Evolutionary conservation across 202 grass and related monocot genomes (phyloP), one percentile per base, ranked within the genome.

Genomic region (Miscanthus sacchariflorus): DNA sequence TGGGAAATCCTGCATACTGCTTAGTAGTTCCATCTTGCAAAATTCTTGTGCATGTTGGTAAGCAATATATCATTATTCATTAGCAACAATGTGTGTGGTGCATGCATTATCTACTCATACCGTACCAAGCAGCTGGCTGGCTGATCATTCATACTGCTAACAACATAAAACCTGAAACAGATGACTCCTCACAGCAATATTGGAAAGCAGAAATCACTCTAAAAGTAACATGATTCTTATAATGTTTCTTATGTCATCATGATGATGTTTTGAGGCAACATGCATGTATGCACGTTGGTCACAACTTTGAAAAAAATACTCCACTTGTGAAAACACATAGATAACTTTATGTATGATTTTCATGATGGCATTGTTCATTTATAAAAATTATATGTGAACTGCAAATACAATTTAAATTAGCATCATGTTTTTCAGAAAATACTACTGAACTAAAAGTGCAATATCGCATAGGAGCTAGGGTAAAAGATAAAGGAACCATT

Each of bases 401-500:
- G 33, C 64, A 77, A n/a, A 58, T 65, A 65, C 61, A 65, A 27
- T 65, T 83, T 33, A 27, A 82, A 74, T 59, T 78, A 45, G 44
- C 7, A 84, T 28, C 68, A 91, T 75, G 27, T 33, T 79, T 72
- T 87, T 78, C 40, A 43, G 54, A 14, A 87, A 58, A 90, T 67
- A 70, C 13, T 70, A 88, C 68, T 84, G n/a, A 35, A 76, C 4
- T 68, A 30, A 74, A 87, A 87, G 38, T 28, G 7, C 24, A 68
- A 83, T 36, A 75, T 81, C 18, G 6, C 70, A 69, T 48, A 64
- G 33, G 15, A 80, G 15, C 19, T 17, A 63, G 2, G 9, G 35
- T 83, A 63, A 9, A 61, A 58, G 21, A 21, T 39, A 56, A 77
- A 79, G 68, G 46, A 83, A 15, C 28, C 19, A 77, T 25, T 82